These are phyloP conservation scores for Aspergillus heteromorphus DNA, from an alignment of 495 filamentous ascomycete genomes.

Conservation along the genomic window DNA sequence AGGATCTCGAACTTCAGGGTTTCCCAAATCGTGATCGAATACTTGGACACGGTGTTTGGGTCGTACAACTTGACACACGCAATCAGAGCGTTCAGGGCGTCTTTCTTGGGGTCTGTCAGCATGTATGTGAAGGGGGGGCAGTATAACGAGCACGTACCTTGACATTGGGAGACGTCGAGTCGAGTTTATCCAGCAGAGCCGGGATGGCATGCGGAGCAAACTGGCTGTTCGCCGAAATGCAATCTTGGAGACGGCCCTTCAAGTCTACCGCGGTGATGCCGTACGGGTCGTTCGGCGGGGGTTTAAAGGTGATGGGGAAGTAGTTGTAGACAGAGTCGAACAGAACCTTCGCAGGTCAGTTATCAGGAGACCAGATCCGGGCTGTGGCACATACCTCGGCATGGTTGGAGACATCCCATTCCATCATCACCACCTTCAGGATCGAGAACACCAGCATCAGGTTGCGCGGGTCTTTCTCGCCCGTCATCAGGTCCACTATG, in stretches of 20 bases:
- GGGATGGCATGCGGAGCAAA: constrained; percentile 69
- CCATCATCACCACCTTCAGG: constrained; percentile 63
- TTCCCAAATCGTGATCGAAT: constrained; percentile 68
- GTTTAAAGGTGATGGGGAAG: constrained; percentile 73
- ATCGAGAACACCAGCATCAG: constrained; percentile 75
- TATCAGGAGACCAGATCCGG: not conserved
- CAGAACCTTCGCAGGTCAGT: constrained; percentile 45
- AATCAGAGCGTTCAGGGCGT: constrained; percentile 61
- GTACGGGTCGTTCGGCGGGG: constrained; percentile 70
- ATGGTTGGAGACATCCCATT: constrained; percentile 63
- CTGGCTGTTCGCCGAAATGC: constrained; percentile 60
- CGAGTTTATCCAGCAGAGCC: constrained; percentile 67
- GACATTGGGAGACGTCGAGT: constrained; percentile 68
- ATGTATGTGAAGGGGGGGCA: too few species aligned
- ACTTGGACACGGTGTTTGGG: constrained; percentile 57
- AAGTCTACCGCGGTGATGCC: constrained; percentile 70
- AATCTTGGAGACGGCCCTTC: constrained; percentile 63
- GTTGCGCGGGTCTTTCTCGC: constrained; percentile 73
- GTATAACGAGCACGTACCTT: constrained; percentile 43
- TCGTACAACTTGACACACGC: constrained; percentile 59
- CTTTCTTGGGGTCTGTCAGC: constrained; percentile 49
- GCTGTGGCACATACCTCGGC: constrained; percentile 47
- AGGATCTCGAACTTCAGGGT: constrained; percentile 73
- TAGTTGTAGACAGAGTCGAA: constrained; percentile 76
- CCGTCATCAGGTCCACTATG: constrained; percentile 63